Conservation (phyloP, 2,329 filamentous ascomycete genomes). For the Stagonosporopsis tanaceti region DNA sequence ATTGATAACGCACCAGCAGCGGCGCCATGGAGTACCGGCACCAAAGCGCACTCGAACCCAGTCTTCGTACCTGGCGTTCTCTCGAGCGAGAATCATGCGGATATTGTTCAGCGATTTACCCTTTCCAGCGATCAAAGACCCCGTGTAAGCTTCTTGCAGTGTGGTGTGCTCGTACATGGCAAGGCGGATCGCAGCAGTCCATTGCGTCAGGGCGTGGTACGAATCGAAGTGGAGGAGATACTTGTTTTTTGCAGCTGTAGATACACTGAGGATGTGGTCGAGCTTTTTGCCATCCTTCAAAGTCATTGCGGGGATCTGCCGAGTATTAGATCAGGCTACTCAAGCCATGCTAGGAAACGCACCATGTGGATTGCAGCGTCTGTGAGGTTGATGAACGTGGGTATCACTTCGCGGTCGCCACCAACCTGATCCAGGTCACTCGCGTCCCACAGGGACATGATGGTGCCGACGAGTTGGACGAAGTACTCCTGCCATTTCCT, state of each 20-base stretch:
- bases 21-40: slow-evolving; percentile 92
- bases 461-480: slow-evolving; percentile 92
- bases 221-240: slow-evolving; percentile 97
- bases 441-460: slow-evolving; percentile 95
- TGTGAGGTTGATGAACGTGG: slow-evolving; percentile 94
- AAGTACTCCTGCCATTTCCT: slow-evolving; percentile 96
- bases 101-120: slow-evolving; percentile 91
- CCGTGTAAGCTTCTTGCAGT: slow-evolving; percentile 95
- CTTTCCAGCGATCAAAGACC: slow-evolving; percentile 93
- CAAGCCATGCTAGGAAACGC: slow-evolving; percentile 30
- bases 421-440: slow-evolving; percentile 87
- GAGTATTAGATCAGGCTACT: slow-evolving; percentile 26
- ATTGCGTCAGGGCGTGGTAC: slow-evolving; percentile 89
- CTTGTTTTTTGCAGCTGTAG: slow-evolving; percentile 92
- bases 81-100: slow-evolving; percentile 83
- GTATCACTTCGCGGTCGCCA: slow-evolving; percentile 82
- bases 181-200: slow-evolving; percentile 92
- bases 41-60: slow-evolving; percentile 97
- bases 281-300: slow-evolving; percentile 85
- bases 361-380: slow-evolving; percentile 99
- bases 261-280: slow-evolving; percentile 94
- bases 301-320: slow-evolving; percentile 73
- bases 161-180: slow-evolving; percentile 94
- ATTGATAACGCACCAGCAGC: slow-evolving; percentile 94
- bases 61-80: slow-evolving; percentile 79